Conservation (phyloP, 805 yeast genomes). For the Cyberlindnera sargentensis region DNA sequence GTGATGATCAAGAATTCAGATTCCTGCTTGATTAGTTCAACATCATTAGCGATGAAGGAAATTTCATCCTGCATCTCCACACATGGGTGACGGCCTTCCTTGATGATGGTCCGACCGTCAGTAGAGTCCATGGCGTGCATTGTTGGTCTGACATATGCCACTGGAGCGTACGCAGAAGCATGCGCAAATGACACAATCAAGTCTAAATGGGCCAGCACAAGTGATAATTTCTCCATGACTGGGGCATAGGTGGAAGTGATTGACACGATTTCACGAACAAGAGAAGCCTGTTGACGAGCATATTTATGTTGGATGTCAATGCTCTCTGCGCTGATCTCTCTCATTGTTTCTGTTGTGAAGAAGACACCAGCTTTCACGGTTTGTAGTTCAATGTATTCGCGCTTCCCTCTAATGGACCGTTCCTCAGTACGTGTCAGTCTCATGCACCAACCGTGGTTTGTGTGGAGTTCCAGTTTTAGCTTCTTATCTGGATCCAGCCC, state of each 20-base stretch:
- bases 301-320: constrained; percentile 57
- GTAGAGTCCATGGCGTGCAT: constrained; percentile 46
- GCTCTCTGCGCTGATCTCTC: constrained; percentile 52
- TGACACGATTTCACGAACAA: constrained; percentile 76
- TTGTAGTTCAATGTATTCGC: constrained; percentile 65
- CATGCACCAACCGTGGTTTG: constrained; percentile 89
- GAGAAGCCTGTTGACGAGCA: constrained; percentile 63
- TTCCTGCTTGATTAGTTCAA: constrained; percentile 47
- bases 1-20: constrained; percentile 79
- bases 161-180: constrained; percentile 74
- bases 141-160: constrained; percentile 69
- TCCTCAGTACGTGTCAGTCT: constrained; percentile 90
- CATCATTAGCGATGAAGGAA: constrained; percentile 87
- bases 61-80: constrained; percentile 88
- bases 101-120: constrained; percentile 44
- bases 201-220: constrained; percentile 67
- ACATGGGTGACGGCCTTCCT: constrained; percentile 91
- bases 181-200: constrained; percentile 83
- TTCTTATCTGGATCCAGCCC: constrained; percentile 81
- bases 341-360: constrained; percentile 69
- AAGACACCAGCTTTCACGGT: constrained; percentile 94
- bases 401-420: constrained; percentile 56
- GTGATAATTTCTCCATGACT: constrained; percentile 62
- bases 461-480: constrained; percentile 82
- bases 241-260: constrained; percentile 79